These are phyloP conservation scores for Trypanosoma boissoni DNA, from an alignment of 208 protist genomes.

Conservation along the genomic window DNA sequence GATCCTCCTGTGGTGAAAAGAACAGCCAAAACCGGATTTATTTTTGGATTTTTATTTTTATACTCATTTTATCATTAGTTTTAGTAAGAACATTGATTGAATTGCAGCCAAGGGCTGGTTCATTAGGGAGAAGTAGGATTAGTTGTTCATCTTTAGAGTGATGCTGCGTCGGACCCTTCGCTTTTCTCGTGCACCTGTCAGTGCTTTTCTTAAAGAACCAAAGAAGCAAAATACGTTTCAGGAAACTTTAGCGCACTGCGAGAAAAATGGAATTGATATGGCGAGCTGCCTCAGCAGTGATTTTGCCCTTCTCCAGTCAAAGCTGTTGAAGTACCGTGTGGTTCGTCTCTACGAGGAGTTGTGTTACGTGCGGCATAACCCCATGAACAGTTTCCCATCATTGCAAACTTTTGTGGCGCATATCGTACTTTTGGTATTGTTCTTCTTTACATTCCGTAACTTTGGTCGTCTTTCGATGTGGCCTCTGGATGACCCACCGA, in stretches of 20 bases:
- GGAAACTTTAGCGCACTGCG: constrained; percentile 47
- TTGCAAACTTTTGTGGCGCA: constrained; percentile 33
- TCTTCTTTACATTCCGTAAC: constrained; percentile 42
- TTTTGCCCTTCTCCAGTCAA: constrained; percentile 62
- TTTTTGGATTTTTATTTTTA: no score
- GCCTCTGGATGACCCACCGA: constrained; percentile 41
- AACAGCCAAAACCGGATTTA: neutral
- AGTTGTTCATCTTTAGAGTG: neutral
- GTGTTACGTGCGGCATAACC: constrained; percentile 43
- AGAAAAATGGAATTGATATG: constrained; percentile 60
- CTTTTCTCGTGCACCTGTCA: constrained; percentile 33
- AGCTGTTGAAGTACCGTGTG: constrained; percentile 73
- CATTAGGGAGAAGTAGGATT: no score
- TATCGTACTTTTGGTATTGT: constrained; percentile 30
- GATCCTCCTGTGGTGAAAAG: constrained; percentile 4
- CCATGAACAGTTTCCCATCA: constrained; percentile 42
- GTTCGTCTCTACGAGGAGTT: constrained; percentile 63
- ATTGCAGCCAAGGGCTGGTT: no score
- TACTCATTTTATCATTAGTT: no score
- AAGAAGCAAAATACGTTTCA: constrained; percentile 45
- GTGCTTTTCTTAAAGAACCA: constrained; percentile 63
- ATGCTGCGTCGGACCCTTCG: constrained; percentile 50
- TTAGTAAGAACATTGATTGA: no score
- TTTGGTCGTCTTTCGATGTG: constrained; percentile 40
- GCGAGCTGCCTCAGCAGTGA: constrained; percentile 60